Base-by-base conservation (phyloP, 2,329 filamentous ascomycete genomes). In the Xylaria sp. region DNA sequence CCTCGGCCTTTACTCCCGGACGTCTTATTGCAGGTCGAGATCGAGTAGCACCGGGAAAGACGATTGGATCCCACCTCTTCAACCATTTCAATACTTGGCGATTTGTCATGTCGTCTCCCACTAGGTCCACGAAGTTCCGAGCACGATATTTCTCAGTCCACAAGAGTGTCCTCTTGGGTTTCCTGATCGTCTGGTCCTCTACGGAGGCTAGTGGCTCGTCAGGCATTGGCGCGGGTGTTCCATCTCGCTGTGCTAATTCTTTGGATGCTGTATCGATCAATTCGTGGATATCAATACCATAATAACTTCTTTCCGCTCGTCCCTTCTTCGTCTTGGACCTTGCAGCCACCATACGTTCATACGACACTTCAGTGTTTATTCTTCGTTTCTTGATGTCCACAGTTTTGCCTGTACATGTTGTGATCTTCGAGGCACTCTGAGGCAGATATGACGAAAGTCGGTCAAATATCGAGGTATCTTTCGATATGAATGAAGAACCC, bases 131-230 rank as follows among this genome's bases (percentile, higher is more conserved):
- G 76, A 98, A 99, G 75, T 90, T 95, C 69, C 90, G 89, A 34
- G 96, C 96, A 44, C 96, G 91, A 78, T 99, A 99, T 79, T 99
- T 99, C 78, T 99, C 96, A 0, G 95, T 97, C 96, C 96, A 99
- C 78, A 99, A 84, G 39, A 93, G 80, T 0, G 89, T 87, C 71
- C 81, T 83, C 67, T 82, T 86, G 0, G 80, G 76, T 69, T 82
- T 86, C 70, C 82, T 85, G 65, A 57, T 51, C 1, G 75, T 61
- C 39, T 64, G 39, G 2, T 71, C 70, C 71, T 88, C 86, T 18
- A 85, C 80, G 1, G 86, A 85, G 25, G 74, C 80, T 18, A 85
- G 72, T 1, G 83, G 80, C 7, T 78, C 75, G 52, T 81, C 80
- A 0, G 79, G 74, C 18, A 70, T 57, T 1, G 74, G n/a, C 20